Base-by-base conservation (phyloP, 1,284 basidiomycete genomes). In the Cerioporus squamosus region DNA sequence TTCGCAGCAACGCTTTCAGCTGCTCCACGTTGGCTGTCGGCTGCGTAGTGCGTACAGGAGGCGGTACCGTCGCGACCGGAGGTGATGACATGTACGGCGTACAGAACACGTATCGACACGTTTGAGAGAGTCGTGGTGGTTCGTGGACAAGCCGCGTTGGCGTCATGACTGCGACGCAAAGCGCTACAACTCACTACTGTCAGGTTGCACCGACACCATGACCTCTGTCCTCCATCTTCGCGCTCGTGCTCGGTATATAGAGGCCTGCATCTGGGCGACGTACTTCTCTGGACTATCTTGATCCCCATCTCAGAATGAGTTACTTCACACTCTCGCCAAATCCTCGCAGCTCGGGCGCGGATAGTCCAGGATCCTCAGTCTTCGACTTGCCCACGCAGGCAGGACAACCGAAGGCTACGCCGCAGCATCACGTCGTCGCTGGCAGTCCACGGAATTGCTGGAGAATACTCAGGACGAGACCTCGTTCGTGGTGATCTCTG, bases 401-500 rank as follows among this genome's bases (percentile, higher is more conserved):
- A 4, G 52, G 38, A 8, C 60, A 51, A 7, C 52, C 33, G 52
- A 56, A 59, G 23, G 45, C 51, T 10, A 51, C 24, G 8, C 48
- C 48, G 23, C 33, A 24, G 9, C 23, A 26, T 1, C 52, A 44
- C 17, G 29, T 52, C 4, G 18, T 31, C 15, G 36, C 57, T 2
- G 57, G 54, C 49, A 59, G 24, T 40, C 59, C 17, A 49, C 43
- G 1, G 53, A 60, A 9, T 44, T 53, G 24, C 39, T 52, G 9
- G 57, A 60, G 14, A 38, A 39, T 0, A 15, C 45, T 3, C 44
- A 22, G 5, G 48, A 36, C 6, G 53, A 49, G 3, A 54, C 66
- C 5, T 82, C 84, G 2, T 87, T 81, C 69, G 71, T 91, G 4
- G 81, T 93, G 44, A 81, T 93, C 54, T 93, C 90, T 44, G 91